A percentile compares a stretch with the other conserved stretches of the same genome.
These are phyloP conservation scores for cucumber (Cucumis sativus) DNA, from an alignment of 306 rosid genomes.

Conservation along the genomic window Cucumber_9930_V3 NC_026655.2:4072001-4072500, in stretches of 20 bases:
- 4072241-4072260: conserved; percentile 73
- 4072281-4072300: conserved; percentile 82
- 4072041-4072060: conserved; percentile 85
- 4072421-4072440: conserved; percentile 77
- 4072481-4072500: conserved; percentile 74
- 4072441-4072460: conserved; percentile 90
- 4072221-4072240: conserved; percentile 66
- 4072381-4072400: conserved; percentile 24
- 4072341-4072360: conserved; percentile 70
- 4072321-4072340: conserved; percentile 82
- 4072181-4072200: conserved; percentile 87
- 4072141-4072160: conserved; percentile 65
- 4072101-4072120: not conserved
- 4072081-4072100: not conserved
- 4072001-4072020: conserved; percentile 44
- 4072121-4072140: not conserved
- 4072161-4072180: conserved; percentile 69
- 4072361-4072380: conserved; percentile 67
- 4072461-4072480: conserved; percentile 48
- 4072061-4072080: not conserved
- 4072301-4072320: conserved; percentile 82
- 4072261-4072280: conserved; percentile 66
- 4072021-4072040: conserved; percentile 75
- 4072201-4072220: conserved; percentile 69
- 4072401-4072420: conserved; percentile 59